Evolutionary conservation across 495 filamentous ascomycete species (phyloP).

Genomic region (Podospora sp.): DNA sequence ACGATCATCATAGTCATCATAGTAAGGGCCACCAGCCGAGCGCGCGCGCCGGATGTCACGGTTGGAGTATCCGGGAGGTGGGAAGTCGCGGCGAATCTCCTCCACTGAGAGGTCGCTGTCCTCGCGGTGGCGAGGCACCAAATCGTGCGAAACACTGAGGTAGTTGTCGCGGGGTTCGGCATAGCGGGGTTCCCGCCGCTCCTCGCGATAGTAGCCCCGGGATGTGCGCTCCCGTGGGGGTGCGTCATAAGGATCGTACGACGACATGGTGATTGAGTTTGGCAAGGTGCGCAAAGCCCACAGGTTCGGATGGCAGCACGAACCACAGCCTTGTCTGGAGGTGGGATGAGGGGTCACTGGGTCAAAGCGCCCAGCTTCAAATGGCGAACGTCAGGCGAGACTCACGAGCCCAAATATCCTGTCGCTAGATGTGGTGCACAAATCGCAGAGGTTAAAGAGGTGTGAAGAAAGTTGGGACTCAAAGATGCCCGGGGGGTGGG

Average conservation of each 20-base stretch:
- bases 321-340: neutral
- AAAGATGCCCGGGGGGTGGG: neutral
- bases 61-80: conserved; percentile 56
- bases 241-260: conserved; percentile 52
- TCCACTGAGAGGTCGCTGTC: conserved; percentile 66
- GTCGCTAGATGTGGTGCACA: neutral
- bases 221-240: conserved; percentile 45
- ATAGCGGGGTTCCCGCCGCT: conserved; percentile 51
- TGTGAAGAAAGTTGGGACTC: neutral
- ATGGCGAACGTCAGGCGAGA: neutral
- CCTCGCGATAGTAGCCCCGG: conserved; percentile 50
- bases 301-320: neutral
- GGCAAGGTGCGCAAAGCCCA: neutral
- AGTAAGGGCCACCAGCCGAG: conserved; percentile 50
- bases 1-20: conserved; percentile 49
- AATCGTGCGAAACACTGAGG: conserved; percentile 49
- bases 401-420: neutral
- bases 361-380: neutral
- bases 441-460: neutral
- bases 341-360: neutral
- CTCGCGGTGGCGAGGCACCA: conserved; percentile 57
- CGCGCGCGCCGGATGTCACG: conserved; percentile 56
- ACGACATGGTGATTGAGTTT: conserved; percentile 40
- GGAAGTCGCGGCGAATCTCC: conserved; percentile 69
- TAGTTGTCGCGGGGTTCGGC: conserved; percentile 54